phyloP scores from a whole-genome alignment of 768 basidiomycete genomes.

The Phlebiopsis gigantea region DNA sequence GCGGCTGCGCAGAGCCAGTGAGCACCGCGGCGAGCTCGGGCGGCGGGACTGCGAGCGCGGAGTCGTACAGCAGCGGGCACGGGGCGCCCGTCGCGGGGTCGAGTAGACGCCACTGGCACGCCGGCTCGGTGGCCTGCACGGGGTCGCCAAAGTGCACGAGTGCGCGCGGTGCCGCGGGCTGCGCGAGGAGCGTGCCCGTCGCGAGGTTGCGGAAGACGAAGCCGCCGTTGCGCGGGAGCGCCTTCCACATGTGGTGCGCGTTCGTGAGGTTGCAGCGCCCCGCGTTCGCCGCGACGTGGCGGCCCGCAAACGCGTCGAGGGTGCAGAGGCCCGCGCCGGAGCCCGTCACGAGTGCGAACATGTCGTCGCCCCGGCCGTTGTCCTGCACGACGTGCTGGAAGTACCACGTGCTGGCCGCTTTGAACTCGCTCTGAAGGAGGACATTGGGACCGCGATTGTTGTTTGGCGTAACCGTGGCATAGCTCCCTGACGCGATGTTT shows the following conservation, averaged over 20 bases:
- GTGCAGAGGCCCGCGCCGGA: neutral
- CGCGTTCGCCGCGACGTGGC: neutral
- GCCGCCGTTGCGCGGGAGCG: neutral
- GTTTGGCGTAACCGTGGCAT: neutral
- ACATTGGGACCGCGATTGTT: neutral
- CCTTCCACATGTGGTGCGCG: conserved; percentile 3
- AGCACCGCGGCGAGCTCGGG: neutral
- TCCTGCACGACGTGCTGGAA: neutral
- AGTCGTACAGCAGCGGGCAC: neutral
- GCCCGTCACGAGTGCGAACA: neutral
- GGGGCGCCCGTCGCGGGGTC: neutral
- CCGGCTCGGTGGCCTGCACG: neutral
- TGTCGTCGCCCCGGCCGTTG: neutral
- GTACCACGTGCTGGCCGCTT: neutral
- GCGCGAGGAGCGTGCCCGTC: neutral
- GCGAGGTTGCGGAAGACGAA: neutral
- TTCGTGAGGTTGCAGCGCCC: neutral
- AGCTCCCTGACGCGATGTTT: neutral
- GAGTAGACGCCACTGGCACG: conserved; percentile 2
- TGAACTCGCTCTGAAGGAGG: neutral
- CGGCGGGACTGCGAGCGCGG: neutral
- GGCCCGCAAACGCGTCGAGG: neutral
- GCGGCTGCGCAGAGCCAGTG: neutral
- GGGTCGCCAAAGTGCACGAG: neutral
- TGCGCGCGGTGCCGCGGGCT: neutral